A percentile compares a stretch with the other conserved stretches of the same genome.
phyloP scores from a whole-genome alignment of 225 moss, liverwort and hornwort genomes.

The Sphagnum contortum region DNA sequence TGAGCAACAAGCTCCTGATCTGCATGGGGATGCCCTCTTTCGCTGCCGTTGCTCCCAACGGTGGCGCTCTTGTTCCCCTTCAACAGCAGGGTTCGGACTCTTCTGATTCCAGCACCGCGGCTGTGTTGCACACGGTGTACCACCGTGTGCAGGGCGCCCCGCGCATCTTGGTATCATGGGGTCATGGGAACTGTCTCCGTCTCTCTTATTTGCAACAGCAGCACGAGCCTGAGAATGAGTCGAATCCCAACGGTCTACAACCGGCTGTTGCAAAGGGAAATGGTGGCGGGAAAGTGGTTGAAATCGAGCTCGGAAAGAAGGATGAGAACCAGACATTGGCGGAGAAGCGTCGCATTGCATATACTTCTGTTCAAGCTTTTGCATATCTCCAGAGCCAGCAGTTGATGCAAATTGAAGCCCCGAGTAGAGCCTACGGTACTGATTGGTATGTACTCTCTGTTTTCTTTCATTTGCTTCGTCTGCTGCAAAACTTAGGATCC shows the following conservation, averaged over 20 bases:
- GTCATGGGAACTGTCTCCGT: slow-evolving; percentile 66
- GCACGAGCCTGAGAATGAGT: slow-evolving; percentile 23
- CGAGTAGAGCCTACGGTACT: slow-evolving; percentile 24
- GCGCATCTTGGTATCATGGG: slow-evolving; percentile 72
- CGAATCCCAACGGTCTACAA: slow-evolving; percentile 2
- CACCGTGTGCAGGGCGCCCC: slow-evolving; percentile 50
- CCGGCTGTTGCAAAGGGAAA: slow-evolving; percentile 11
- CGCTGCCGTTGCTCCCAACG: slow-evolving; percentile 7
- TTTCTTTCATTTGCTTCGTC: too few relatives aligned
- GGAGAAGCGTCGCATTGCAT: slow-evolving; percentile 70
- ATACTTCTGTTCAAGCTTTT: slow-evolving; percentile 71
- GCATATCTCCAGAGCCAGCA: slow-evolving; percentile 53
- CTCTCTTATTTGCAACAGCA: slow-evolving; percentile 58
- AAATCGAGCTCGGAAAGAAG: slow-evolving; percentile 57
- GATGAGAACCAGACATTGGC: slow-evolving; percentile 44
- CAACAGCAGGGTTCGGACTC: slow-evolving; percentile 21
- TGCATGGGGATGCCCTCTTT: slow-evolving; percentile 40
- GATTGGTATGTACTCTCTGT: slow-evolving; percentile 40
- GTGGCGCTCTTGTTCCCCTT: slow-evolving; percentile 28
- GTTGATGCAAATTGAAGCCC: slow-evolving; percentile 22
- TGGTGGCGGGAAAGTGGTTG: slow-evolving; percentile 59
- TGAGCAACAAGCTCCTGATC: too few relatives aligned
- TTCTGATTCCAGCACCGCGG: slow-evolving; percentile 3
- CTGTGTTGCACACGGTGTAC: slow-evolving; percentile 45
- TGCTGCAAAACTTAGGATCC: neutral